These are phyloP conservation scores for Pseudopithomyces maydicus DNA, from an alignment of 2,329 filamentous ascomycete genomes.

Conservation along the genomic window DNA sequence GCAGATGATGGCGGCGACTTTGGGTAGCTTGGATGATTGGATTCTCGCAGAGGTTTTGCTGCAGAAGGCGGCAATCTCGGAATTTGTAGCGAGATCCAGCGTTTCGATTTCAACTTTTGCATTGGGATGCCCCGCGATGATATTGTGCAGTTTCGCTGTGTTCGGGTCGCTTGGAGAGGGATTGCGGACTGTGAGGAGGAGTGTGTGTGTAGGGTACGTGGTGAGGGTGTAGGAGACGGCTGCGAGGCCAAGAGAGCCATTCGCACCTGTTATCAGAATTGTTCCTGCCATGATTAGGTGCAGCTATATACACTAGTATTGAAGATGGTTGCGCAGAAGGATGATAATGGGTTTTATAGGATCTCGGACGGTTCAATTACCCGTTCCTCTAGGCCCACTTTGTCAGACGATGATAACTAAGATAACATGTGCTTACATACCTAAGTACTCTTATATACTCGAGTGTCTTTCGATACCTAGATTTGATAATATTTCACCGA, in stretches of 20 bases:
- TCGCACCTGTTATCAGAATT: slow-evolving; percentile 28
- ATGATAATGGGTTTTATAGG: not conserved
- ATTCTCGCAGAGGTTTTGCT: slow-evolving; percentile 15
- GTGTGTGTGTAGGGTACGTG: slow-evolving; percentile 16
- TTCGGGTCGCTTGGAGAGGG: slow-evolving; percentile 19
- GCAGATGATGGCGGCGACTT: slow-evolving; percentile 25
- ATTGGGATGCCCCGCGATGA: slow-evolving; percentile 16
- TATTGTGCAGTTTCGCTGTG: slow-evolving; percentile 18
- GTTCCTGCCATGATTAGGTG: slow-evolving; percentile 10
- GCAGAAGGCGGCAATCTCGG: slow-evolving; percentile 17
- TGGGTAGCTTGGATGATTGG: slow-evolving; percentile 8
- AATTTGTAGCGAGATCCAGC: slow-evolving; percentile 22
- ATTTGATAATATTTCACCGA: not conserved
- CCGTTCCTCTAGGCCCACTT: no score
- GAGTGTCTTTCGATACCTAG: no score
- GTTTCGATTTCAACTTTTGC: slow-evolving; percentile 14
- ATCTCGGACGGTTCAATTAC: no score
- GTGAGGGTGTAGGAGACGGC: slow-evolving; percentile 21
- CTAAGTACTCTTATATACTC: no score
- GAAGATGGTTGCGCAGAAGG: not conserved
- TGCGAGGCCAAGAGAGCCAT: slow-evolving; percentile 28
- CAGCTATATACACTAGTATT: not conserved
- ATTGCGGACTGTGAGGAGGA: slow-evolving; percentile 27
- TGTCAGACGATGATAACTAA: no score
- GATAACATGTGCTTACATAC: no score